Evolutionary conservation across 495 filamentous ascomycete species (phyloP).

Genomic region (Rostrohypoxylon terebratum): DNA sequence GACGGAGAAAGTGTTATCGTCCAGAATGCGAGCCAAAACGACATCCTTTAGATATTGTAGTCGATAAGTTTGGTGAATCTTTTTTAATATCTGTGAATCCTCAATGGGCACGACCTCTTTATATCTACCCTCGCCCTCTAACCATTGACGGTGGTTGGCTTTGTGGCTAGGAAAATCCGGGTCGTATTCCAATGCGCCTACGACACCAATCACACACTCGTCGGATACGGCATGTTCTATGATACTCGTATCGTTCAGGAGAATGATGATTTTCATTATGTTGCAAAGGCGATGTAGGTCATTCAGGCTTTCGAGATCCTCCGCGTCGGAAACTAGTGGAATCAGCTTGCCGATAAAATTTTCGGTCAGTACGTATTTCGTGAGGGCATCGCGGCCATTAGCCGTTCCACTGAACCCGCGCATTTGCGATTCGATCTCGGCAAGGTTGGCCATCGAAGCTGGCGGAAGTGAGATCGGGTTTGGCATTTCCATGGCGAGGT

Average conservation of each 20-base stretch:
- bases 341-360: conserved; percentile 91
- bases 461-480: conserved; percentile 79
- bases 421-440: conserved; percentile 85
- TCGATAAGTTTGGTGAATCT: conserved; percentile 96
- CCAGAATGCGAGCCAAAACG: conserved; percentile 92
- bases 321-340: conserved; percentile 84
- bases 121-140: conserved; percentile 86
- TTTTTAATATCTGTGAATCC: conserved; percentile 80
- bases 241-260: conserved; percentile 93
- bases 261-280: conserved; percentile 95
- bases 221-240: conserved; percentile 95
- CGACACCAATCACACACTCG: conserved; percentile 87
- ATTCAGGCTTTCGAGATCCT: conserved; percentile 86
- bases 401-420: conserved; percentile 78
- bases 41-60: conserved; percentile 99
- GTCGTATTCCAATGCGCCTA: conserved; percentile 97
- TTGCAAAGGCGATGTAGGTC: conserved; percentile 94
- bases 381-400: conserved; percentile 85
- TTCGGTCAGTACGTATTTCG: conserved; percentile 84
- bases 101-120: conserved; percentile 97
- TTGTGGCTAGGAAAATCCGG: conserved; percentile 99
- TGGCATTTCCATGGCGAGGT: conserved; percentile 72
- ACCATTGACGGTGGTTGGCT: conserved; percentile 94
- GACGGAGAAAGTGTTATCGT: conserved; percentile 97
- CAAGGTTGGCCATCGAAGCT: conserved; percentile 81